phyloP scores from a whole-genome alignment of 2,329 filamentous ascomycete species.

The Claviceps purpurea region DNA sequence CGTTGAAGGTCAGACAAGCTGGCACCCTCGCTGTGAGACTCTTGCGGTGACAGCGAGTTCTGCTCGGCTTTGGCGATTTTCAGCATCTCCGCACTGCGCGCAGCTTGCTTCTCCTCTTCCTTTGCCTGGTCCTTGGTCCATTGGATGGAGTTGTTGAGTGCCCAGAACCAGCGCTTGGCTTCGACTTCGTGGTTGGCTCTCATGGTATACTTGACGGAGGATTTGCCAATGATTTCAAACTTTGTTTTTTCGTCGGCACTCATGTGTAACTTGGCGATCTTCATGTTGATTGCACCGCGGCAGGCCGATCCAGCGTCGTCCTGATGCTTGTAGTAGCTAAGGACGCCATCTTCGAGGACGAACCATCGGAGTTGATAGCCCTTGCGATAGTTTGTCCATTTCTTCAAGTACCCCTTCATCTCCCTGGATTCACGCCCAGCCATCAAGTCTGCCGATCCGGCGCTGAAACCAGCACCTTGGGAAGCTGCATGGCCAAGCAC shows the following conservation, averaged over 20 bases:
- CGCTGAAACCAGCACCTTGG: conserved; percentile 35
- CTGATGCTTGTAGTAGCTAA: conserved; percentile 99
- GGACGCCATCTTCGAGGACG: conserved; percentile 87
- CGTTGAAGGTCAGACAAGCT: conserved; percentile 33
- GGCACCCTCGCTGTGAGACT: conserved; percentile 37
- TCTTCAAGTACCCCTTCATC: conserved; percentile 98
- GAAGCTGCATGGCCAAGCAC: conserved; percentile 65
- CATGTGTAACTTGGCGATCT: conserved; percentile 89
- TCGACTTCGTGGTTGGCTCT: conserved; percentile 98
- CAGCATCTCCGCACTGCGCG: conserved; percentile 60
- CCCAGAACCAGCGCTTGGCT: conserved; percentile 98
- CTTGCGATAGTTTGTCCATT: conserved; percentile 98
- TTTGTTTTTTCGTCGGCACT: conserved; percentile 93
- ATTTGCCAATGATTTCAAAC: conserved; percentile 96
- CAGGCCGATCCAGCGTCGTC: conserved; percentile 94
- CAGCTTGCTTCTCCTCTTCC: conserved; percentile 69
- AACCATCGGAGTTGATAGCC: conserved; percentile 98
- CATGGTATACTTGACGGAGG: conserved; percentile 93
- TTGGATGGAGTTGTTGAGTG: conserved; percentile 95
- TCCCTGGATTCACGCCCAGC: conserved; percentile 80
- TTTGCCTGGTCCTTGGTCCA: conserved; percentile 96
- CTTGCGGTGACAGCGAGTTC: conserved; percentile 32
- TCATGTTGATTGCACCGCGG: conserved; percentile 97
- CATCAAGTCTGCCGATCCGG: conserved; percentile 43
- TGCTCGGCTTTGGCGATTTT: conserved; percentile 71